A percentile compares a stretch with the other conserved stretches of the same genome.
Conservation (phyloP, 2,329 filamentous ascomycete species). For the Emergomyces orientalis region DNA sequence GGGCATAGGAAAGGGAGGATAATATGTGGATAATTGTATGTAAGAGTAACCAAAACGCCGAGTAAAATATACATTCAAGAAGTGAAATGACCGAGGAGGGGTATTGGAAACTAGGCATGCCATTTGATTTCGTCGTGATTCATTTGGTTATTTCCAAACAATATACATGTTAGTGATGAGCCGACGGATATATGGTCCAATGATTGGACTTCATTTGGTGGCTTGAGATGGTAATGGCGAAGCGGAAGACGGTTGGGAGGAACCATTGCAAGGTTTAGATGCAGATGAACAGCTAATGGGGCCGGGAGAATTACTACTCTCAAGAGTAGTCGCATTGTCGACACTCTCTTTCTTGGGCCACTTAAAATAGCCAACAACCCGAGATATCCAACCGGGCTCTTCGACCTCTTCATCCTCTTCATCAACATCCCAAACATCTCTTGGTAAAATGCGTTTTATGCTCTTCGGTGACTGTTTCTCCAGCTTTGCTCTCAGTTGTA, state of each 20-base stretch:
- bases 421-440: slow-evolving; percentile 31
- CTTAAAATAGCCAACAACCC: slow-evolving; percentile 8
- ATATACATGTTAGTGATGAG: not conserved
- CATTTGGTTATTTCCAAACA: not conserved
- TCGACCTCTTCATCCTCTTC: slow-evolving; percentile 23
- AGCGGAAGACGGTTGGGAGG: not conserved
- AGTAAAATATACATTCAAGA: not conserved
- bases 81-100: not conserved
- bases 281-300: not conserved
- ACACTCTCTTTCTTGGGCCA: not conserved
- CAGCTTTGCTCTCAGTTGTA: slow-evolving; percentile 33
- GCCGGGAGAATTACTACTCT: not conserved
- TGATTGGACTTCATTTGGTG: not conserved
- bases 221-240: not conserved
- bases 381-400: slow-evolving; percentile 7
- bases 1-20: not conserved
- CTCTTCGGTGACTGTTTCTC: slow-evolving; percentile 23
- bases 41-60: not conserved
- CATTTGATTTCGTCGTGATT: not conserved
- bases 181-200: not conserved
- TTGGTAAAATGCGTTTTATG: slow-evolving; percentile 31
- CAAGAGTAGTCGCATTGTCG: not conserved
- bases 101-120: not conserved
- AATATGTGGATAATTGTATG: not conserved
- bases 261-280: not conserved